A percentile compares a stretch with the other conserved stretches of the same genome.
Evolutionary conservation across 495 filamentous ascomycete species (phyloP).

Genomic region (Penicillium chermesinum): DNA sequence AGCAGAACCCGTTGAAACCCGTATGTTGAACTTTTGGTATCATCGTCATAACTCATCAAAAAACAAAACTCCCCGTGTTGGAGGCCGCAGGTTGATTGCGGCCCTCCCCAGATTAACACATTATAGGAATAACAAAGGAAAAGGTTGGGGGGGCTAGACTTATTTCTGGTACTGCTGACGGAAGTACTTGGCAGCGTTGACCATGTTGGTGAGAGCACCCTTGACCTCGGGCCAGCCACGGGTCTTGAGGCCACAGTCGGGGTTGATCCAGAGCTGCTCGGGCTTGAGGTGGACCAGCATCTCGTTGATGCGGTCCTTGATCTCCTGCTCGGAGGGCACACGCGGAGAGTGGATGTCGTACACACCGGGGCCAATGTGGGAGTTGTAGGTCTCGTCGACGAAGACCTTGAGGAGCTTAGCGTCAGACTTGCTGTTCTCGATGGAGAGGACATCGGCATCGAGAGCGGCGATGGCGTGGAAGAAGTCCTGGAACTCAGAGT

Average conservation of each 20-base stretch:
- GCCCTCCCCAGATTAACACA: slow-evolving; percentile 30
- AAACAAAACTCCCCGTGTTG: slow-evolving; percentile 30
- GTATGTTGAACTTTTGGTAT: slow-evolving; percentile 52
- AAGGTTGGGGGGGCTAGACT: slow-evolving; percentile 11
- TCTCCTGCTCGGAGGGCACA: slow-evolving; percentile 91
- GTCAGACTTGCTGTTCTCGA: slow-evolving; percentile 99
- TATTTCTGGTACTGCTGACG: slow-evolving; percentile 75
- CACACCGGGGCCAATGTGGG: slow-evolving; percentile 98
- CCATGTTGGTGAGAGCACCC: slow-evolving; percentile 85
- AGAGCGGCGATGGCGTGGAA: slow-evolving; percentile 98
- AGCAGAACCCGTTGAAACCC: slow-evolving; percentile 38
- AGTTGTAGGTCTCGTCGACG: slow-evolving; percentile 89
- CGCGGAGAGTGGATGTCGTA: slow-evolving; percentile 99
- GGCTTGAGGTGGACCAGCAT: slow-evolving; percentile 93
- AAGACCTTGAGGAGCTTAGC: slow-evolving; percentile 99
- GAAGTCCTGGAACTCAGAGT: slow-evolving; percentile 99
- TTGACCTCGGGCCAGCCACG: slow-evolving; percentile 95
- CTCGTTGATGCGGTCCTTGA: slow-evolving; percentile 93
- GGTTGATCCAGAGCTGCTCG: slow-evolving; percentile 97
- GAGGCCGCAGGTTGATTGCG: slow-evolving; percentile 44
- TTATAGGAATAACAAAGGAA: slow-evolving; percentile 16
- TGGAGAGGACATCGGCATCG: slow-evolving; percentile 95
- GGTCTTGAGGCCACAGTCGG: slow-evolving; percentile 98
- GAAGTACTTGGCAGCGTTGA: slow-evolving; percentile 94
- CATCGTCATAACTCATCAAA: slow-evolving; percentile 47